A percentile compares a stretch with the other conserved stretches of the same genome.
Evolutionary conservation across 2,329 filamentous ascomycete genomes (phyloP).

Genomic region (Penicillium sp.): DNA sequence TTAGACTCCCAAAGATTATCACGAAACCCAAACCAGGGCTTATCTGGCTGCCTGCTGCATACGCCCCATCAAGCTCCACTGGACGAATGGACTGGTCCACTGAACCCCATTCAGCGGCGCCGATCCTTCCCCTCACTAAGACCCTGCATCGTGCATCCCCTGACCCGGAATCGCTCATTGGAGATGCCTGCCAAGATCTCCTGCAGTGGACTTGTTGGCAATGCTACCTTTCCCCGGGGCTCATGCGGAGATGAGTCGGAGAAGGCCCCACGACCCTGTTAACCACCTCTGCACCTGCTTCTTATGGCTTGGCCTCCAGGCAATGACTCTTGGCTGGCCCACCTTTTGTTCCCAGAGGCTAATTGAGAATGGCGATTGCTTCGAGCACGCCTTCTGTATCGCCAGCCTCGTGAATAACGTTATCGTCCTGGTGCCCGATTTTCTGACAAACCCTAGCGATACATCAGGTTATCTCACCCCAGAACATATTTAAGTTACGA

Average conservation of each 20-base stretch:
- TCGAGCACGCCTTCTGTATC: constrained; percentile 3
- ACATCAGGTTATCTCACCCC: background rate
- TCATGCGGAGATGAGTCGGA: constrained; percentile 15
- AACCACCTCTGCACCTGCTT: background rate
- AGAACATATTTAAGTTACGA: constrained; percentile 1
- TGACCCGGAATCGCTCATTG: background rate
- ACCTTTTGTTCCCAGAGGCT: background rate
- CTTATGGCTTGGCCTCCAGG: constrained; percentile 2
- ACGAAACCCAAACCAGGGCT: background rate
- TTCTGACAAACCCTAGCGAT: background rate
- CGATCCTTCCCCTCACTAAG: constrained; percentile 16
- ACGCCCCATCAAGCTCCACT: background rate
- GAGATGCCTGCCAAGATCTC: constrained; percentile 3
- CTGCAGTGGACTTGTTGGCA: background rate
- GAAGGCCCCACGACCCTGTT: constrained; percentile 1
- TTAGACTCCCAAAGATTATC: no score
- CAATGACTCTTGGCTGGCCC: constrained; percentile 2
- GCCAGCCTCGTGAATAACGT: background rate
- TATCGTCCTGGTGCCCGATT: background rate
- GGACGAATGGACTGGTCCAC: background rate
- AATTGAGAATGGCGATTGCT: constrained; percentile 8
- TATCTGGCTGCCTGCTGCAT: background rate
- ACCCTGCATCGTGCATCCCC: background rate
- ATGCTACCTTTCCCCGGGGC: constrained; percentile 19
- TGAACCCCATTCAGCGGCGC: constrained; percentile 5